Evolutionary conservation across 2,329 filamentous ascomycete genomes (phyloP), one percentile per base, ranked within the genome.

Genomic region (Sarocladium strictum): DNA sequence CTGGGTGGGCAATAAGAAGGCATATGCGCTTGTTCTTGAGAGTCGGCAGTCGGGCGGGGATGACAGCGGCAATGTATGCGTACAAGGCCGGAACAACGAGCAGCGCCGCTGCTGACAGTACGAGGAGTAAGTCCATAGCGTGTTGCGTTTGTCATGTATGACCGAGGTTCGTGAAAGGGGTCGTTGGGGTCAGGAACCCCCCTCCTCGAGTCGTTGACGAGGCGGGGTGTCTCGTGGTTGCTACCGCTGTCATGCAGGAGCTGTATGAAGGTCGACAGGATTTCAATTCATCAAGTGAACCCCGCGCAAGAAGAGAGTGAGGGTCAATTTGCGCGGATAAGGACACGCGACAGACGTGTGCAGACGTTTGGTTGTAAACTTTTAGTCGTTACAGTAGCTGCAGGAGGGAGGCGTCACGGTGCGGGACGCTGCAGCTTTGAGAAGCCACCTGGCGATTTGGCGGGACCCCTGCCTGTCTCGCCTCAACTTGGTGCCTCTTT

Each of bases 1-100:
- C 94, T 0, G 94, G 94, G 73, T 99, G 94, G 21, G 94, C 94
- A 65, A 99, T 97, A 54, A 99, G 78, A 54, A 99, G 81, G 67
- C 89, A 88, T 66, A 99, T 90, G 65, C 89, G 85, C 78, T 96
- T 95, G 74, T 90, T 87, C 62, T 77, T 78, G 59, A 97, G 75
- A 43, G 75, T 80, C 3, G 90, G 88, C 62, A 89, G 81, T 29
- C 78, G 72, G 24, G 72, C 63, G 58, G 74, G 71, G 40, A 76
- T 69, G n/a, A 74, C 65, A 40, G 71, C 69, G 24, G 71, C 73
- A 3, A 76, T 75, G 67, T 78, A 79, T 58, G 75, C 72, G 72
- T 83, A 83, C 49, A 83, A 66, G 54, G 74, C 65, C 2, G 79
- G 78, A 50, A 79, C 60, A 59, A 76, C 63, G 56, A 73, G 65